Evolutionary conservation across 768 basidiomycete species (phyloP), one percentile per base, ranked within the genome.

Genomic region (Krasilnikovozyma curviuscula): DNA sequence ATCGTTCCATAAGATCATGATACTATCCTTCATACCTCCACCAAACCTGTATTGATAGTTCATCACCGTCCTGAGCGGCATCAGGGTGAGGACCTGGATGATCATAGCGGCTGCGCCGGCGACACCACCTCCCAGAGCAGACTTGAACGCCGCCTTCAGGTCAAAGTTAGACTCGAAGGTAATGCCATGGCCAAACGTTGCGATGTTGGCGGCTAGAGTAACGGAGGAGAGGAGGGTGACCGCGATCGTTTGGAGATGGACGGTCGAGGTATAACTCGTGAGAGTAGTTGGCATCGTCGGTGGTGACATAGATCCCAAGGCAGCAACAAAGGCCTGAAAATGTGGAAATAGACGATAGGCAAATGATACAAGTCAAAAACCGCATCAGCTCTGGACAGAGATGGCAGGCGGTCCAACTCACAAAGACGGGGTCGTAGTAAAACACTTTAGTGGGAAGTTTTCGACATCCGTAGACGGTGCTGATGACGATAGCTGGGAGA

Each of bases 31-130:
- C 6, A 76, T 76, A 1, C 76, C 73, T 2, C 79, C 79, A n/a
- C 88, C 88, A 60, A 76, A 88, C 45, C 68, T 55, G 44, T 59
- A 58, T 27, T 52, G 85, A 61, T 83, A 93, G 69, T 95, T 97
- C 91, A 97, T 95, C 47, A 88, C 72, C 2, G 89, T 93, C n/a
- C 85, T 75, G n/a, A 91, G 65, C 5, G 85, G 86, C 86, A 93
- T 93, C 50, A 91, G 72, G 1, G 78, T 75, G 43, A 93, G 63
- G 16, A 97, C 91, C 61, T 95, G 91, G 5, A 95, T 68, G 4
- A 95, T 74, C 91, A 95, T 97, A 0, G 89, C 89, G 74, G 58
- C 46, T 14, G 85, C 83, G 40, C 88, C 89, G 55, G 81, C 85
- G 41, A 89, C 65, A 4, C 88, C 89, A 21, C 91, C 89, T 7